A percentile compares a stretch with the other conserved stretches of the same genome.
phyloP scores from a whole-genome alignment of 495 filamentous ascomycete species.

The Podospora appendiculata region DNA sequence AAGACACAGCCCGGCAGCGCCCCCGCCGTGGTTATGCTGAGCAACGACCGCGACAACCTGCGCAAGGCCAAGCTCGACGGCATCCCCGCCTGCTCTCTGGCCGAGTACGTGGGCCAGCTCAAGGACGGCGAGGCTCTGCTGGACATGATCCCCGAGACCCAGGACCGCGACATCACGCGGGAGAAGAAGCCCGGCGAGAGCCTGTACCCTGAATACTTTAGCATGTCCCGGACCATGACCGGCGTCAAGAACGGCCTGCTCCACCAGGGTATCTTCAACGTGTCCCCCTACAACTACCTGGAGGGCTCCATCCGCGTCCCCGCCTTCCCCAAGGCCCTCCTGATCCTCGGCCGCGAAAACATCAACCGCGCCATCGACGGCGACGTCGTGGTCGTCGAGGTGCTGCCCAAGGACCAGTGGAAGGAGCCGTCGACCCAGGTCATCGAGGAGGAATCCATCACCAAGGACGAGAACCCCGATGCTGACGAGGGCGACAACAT shows the following conservation, averaged over 20 bases:
- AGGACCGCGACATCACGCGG: slow-evolving; percentile 56
- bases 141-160: slow-evolving; percentile 85
- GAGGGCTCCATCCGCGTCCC: slow-evolving; percentile 86
- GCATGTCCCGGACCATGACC: slow-evolving; percentile 91
- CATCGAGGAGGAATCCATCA: slow-evolving; percentile 87
- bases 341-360: slow-evolving; percentile 90
- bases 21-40: slow-evolving; percentile 85
- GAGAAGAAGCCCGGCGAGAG: slow-evolving; percentile 56
- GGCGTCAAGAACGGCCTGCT: slow-evolving; percentile 76
- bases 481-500: slow-evolving; percentile 65
- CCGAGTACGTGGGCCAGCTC: slow-evolving; percentile 73
- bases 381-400: slow-evolving; percentile 85
- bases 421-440: slow-evolving; percentile 91
- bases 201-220: slow-evolving; percentile 76
- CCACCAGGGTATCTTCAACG: slow-evolving; percentile 91
- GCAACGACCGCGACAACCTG: slow-evolving; percentile 83
- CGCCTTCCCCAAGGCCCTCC: slow-evolving; percentile 78
- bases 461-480: slow-evolving; percentile 87
- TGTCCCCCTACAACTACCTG: slow-evolving; percentile 95
- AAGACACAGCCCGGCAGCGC: slow-evolving; percentile 50
- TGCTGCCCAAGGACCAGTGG: slow-evolving; percentile 91
- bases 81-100: slow-evolving; percentile 57
- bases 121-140: slow-evolving; percentile 76
- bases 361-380: slow-evolving; percentile 91
- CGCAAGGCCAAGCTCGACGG: slow-evolving; percentile 71